These are phyloP conservation scores for Blepharisma stoltei DNA, from an alignment of 73 alveolate species.

Conservation along the genomic window DNA sequence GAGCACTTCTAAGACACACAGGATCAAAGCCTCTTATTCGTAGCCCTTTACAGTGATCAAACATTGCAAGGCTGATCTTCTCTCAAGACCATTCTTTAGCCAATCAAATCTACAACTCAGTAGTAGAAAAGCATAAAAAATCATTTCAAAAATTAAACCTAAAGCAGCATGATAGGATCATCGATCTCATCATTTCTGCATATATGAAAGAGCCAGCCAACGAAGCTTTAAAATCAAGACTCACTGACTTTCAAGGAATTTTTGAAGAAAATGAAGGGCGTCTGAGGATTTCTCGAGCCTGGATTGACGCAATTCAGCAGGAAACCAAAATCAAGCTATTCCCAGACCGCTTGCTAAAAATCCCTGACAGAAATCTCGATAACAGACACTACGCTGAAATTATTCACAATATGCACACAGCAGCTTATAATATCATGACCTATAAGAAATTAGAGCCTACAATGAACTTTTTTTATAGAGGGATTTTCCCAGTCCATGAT, in stretches of 20 bases:
- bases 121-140: no score
- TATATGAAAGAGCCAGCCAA: no score
- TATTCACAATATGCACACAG: slow-evolving; percentile 7
- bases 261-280: neutral
- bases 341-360: neutral
- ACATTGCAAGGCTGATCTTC: no score
- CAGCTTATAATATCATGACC: slow-evolving; percentile 11
- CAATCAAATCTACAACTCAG: no score
- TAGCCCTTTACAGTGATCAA: no score
- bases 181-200: no score
- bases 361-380: neutral
- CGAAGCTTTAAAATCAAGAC: no score
- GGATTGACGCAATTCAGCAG: slow-evolving; percentile 6
- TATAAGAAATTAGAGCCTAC: neutral
- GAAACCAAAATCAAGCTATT: neutral
- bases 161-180: no score
- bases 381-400: neutral
- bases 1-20: no score
- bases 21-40: no score
- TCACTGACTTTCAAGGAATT: neutral
- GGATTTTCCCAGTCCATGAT: neutral
- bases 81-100: no score
- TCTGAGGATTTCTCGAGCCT: neutral
- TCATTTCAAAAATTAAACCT: no score
- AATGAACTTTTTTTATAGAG: neutral